Evolutionary conservation across 2,329 filamentous ascomycete species (phyloP), one percentile per base, ranked within the genome.

Genomic region (Paecilomyces formosus): DNA sequence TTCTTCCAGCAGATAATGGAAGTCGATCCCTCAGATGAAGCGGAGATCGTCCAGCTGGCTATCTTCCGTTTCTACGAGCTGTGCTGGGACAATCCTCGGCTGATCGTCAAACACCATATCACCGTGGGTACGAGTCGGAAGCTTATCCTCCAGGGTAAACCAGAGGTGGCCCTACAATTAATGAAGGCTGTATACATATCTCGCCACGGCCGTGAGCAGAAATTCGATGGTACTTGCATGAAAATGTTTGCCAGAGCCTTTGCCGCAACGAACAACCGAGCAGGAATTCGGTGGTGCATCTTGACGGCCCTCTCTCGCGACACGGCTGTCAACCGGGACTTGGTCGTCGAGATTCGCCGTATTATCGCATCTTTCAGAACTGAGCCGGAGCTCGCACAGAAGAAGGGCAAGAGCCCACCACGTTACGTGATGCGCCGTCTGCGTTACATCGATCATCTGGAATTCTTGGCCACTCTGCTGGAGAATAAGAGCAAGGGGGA

Each of bases 281-380:
- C 67, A n/a, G 75, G 74, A 1, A 61, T 76, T 2, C 72, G 74
- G 54, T 77, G 75, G 75, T 75, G 73, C 54, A 67, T 76, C 49
- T 55, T 75, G 55, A 72, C 72, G 1, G 71, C 66, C n/a, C 63
- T 76, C 24, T 65, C 70, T 28, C 70, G 74, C 28, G 60, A 62
- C 2, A 72, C 69, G 31, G 67, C 70, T 12, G 57, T 71, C 24
- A 67, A 59, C 45, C 66, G 57, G 24, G 66, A 72, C 54, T 69
- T 77, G 28, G 60, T 74, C 1, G 69, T 68, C 18, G 75, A 76
- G 57, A 65, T 67, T 8, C 63, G 66, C 28, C 68, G 69, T 5
- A 55, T 71, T 28, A 50, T 72, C 24, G 65, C 56, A 22, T 50
- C 51, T 15, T 58, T 56, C 9, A 45, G 39, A 21, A 18, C 39